Evolutionary conservation across 331 rosid species (phyloP).

Genomic region (Prunus yedoensis): DNA sequence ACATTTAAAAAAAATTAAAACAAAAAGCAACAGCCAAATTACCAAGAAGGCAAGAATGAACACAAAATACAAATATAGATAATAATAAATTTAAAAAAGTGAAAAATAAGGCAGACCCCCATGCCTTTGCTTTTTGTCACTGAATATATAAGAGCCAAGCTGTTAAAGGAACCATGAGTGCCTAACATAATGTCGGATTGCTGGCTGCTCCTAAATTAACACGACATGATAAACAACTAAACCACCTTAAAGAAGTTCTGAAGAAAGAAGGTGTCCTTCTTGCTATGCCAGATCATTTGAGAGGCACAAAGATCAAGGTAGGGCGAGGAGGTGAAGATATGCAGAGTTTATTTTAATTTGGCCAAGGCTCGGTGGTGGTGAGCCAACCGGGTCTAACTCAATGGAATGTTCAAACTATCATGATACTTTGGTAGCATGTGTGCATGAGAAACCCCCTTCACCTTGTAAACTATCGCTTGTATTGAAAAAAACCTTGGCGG

Average conservation of each 20-base stretch:
- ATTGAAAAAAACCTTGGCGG: too few species aligned
- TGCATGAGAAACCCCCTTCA: rapidly evolving
- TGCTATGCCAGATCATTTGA: not conserved
- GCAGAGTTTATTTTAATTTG: not conserved
- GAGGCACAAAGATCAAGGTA: not conserved
- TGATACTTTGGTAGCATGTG: too few species aligned
- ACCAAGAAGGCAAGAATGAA: too few species aligned
- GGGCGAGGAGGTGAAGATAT: not conserved
- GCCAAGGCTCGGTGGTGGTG: too few species aligned
- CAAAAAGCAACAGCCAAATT: too few species aligned
- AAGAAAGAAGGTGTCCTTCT: not conserved
- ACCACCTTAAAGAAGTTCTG: not conserved
- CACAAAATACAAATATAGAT: too few species aligned
- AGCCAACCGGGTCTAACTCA: too few species aligned
- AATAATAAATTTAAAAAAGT: too few species aligned
- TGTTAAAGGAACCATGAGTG: not conserved
- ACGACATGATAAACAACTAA: not conserved
- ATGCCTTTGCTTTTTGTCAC: not conserved
- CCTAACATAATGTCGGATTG: constrained; percentile 26
- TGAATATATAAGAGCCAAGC: not conserved
- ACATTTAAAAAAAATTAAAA: not conserved
- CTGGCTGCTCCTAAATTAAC: not conserved
- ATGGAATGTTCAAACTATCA: too few species aligned
- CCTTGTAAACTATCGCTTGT: too few species aligned
- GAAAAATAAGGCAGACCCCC: not conserved